Percentiles rank a stretch among this genome's conserved stretches.
These are phyloP conservation scores for Apiospora marii DNA, from an alignment of 2,329 filamentous ascomycete genomes.

Conservation along the genomic window DNA sequence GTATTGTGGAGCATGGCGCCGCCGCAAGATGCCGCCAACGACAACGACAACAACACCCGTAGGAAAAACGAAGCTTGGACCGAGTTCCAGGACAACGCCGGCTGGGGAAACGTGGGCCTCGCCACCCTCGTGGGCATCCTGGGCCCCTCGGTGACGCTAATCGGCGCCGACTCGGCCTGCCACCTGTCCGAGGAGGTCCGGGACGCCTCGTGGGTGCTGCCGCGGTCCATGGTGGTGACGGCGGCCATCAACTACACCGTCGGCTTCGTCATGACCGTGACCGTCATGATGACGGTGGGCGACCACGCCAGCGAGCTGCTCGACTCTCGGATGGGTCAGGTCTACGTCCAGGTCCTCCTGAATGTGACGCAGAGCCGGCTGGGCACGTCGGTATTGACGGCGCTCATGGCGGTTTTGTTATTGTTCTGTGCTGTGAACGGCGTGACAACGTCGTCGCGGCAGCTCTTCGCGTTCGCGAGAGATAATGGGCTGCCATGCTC, in stretches of 20 bases:
- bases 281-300: slow-evolving; percentile 45
- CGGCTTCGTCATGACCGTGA: slow-evolving; percentile 46
- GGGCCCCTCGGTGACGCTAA: slow-evolving; percentile 45
- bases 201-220: slow-evolving; percentile 41
- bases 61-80: slow-evolving; percentile 38
- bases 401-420: slow-evolving; percentile 50
- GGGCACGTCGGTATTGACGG: slow-evolving; percentile 55
- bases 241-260: slow-evolving; percentile 40
- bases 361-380: slow-evolving; percentile 43
- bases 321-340: slow-evolving; percentile 39
- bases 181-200: slow-evolving; percentile 48
- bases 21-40: background rate
- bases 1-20: slow-evolving; percentile 47
- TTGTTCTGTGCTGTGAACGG: slow-evolving; percentile 49
- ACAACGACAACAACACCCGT: background rate
- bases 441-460: slow-evolving; percentile 44
- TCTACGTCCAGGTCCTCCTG: slow-evolving; percentile 43
- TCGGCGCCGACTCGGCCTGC: slow-evolving; percentile 42
- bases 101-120: slow-evolving; percentile 43
- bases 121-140: slow-evolving; percentile 49
- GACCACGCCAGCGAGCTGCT: slow-evolving; percentile 39
- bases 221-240: slow-evolving; percentile 43
- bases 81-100: slow-evolving; percentile 41
- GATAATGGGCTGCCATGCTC: slow-evolving; percentile 42
- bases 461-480: slow-evolving; percentile 52